Evolutionary conservation across 257 asterid genomes (phyloP).

Genomic region (Rehmannia glutinosa): DNA sequence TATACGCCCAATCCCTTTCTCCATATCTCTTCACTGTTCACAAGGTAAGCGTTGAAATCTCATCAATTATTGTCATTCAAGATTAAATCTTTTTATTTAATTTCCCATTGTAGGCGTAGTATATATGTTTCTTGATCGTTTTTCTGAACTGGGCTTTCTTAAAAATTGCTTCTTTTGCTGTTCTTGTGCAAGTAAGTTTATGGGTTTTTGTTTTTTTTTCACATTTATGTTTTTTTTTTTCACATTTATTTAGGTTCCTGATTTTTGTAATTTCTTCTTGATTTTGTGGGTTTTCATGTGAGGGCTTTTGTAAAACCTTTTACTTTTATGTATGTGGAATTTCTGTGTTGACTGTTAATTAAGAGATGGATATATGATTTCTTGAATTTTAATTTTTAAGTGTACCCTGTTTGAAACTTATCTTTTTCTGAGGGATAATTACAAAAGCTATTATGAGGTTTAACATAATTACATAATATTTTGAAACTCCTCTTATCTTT

Average conservation of each 20-base stretch:
- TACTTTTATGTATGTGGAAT: background rate
- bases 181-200: background rate
- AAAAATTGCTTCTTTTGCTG: background rate
- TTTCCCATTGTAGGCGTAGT: background rate
- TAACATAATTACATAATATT: too few relatives aligned
- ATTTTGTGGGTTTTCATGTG: background rate
- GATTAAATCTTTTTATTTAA: background rate
- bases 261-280: background rate
- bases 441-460: too few relatives aligned
- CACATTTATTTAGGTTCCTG: background rate
- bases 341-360: background rate
- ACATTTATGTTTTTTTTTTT: background rate
- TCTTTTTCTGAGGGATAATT: too few relatives aligned
- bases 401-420: background rate
- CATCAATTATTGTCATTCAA: slow-evolving; percentile 1
- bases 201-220: background rate
- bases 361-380: background rate
- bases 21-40: slow-evolving; percentile 18
- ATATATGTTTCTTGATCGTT: slow-evolving; percentile 6
- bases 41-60: slow-evolving; percentile 25
- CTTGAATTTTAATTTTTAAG: background rate
- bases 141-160: slow-evolving; percentile 20
- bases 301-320: background rate
- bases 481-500: too few relatives aligned
- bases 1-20: background rate